phyloP scores from a whole-genome alignment of 495 filamentous ascomycete species.

The Ramalina intermedia region DNA sequence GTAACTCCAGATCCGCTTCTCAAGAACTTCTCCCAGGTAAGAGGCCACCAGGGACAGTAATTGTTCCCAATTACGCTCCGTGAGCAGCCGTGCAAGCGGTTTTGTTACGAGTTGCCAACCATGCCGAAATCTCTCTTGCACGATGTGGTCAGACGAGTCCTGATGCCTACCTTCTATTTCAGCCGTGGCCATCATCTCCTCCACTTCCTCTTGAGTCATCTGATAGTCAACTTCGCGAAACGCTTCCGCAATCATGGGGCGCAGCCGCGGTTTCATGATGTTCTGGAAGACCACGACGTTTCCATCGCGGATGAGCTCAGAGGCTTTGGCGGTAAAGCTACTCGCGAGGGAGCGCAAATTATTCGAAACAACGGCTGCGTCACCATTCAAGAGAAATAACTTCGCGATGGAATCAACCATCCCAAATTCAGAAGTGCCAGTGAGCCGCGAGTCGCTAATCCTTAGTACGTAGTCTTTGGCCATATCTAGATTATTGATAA shows the following conservation, averaged over 20 bases:
- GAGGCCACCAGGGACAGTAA: slow-evolving; percentile 57
- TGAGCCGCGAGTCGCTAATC: slow-evolving; percentile 57
- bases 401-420: slow-evolving; percentile 32
- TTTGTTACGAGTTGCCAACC: slow-evolving; percentile 75
- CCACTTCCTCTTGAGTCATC: slow-evolving; percentile 34
- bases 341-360: slow-evolving; percentile 53
- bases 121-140: slow-evolving; percentile 59
- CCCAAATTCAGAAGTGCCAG: slow-evolving; percentile 18
- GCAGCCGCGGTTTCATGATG: slow-evolving; percentile 71
- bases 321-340: slow-evolving; percentile 59
- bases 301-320: slow-evolving; percentile 70
- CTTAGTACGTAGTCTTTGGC: slow-evolving; percentile 77
- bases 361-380: slow-evolving; percentile 49
- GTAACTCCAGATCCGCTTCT: slow-evolving; percentile 83
- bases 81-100: slow-evolving; percentile 76
- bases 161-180: slow-evolving; percentile 15
- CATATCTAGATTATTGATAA: slow-evolving; percentile 90
- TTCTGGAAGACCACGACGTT: slow-evolving; percentile 75
- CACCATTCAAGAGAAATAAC: slow-evolving; percentile 65
- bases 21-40: slow-evolving; percentile 62
- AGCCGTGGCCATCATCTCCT: slow-evolving; percentile 15
- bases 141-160: slow-evolving; percentile 33
- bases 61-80: slow-evolving; percentile 49
- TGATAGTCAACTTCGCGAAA: slow-evolving; percentile 87
- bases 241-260: slow-evolving; percentile 71